Conservation (phyloP, 768 basidiomycete species). For the Brasilioporus rufonigricans region DNA sequence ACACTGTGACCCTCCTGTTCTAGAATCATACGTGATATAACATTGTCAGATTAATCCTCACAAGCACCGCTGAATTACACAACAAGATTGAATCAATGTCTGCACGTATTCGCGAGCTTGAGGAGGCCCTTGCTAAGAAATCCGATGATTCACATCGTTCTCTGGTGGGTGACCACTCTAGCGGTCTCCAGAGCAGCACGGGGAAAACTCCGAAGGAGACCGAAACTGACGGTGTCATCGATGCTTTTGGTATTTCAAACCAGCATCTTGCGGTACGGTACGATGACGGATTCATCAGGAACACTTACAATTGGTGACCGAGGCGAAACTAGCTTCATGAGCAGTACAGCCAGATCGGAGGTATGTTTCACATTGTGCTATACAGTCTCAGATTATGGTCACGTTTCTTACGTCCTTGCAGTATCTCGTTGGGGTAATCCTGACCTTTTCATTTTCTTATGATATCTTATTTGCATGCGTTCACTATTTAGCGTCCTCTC, state of each 20-base stretch:
- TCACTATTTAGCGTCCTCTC: slow-evolving; percentile 25
- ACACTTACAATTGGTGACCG: slow-evolving; percentile 56
- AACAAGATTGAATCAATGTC: slow-evolving; percentile 56
- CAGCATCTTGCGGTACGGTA: background rate
- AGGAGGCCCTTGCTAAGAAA: slow-evolving; percentile 51
- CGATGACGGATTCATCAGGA: slow-evolving; percentile 34
- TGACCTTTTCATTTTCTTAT: background rate
- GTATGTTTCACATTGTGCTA: slow-evolving; percentile 35
- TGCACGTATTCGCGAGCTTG: slow-evolving; percentile 58
- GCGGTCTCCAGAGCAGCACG: slow-evolving; percentile 25
- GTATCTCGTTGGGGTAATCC: slow-evolving; percentile 57
- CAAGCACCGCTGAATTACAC: slow-evolving; percentile 71
- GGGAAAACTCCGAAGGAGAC: slow-evolving; percentile 22
- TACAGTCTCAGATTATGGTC: background rate
- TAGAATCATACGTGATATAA: background rate
- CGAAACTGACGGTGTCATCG: slow-evolving; percentile 46
- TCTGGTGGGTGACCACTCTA: slow-evolving; percentile 29
- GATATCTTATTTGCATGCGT: background rate
- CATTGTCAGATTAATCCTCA: slow-evolving; percentile 49
- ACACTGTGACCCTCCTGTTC: slow-evolving; percentile 1
- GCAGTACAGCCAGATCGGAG: slow-evolving; percentile 67
- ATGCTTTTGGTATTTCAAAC: slow-evolving; percentile 44
- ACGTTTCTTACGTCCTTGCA: slow-evolving; percentile 18
- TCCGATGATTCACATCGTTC: slow-evolving; percentile 52
- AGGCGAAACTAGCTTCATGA: slow-evolving; percentile 57